Evolutionary conservation across 177 flowering plant species (phyloP), one percentile per base, ranked within the genome.

Genomic region (Tripterygium wilfordii): DNA sequence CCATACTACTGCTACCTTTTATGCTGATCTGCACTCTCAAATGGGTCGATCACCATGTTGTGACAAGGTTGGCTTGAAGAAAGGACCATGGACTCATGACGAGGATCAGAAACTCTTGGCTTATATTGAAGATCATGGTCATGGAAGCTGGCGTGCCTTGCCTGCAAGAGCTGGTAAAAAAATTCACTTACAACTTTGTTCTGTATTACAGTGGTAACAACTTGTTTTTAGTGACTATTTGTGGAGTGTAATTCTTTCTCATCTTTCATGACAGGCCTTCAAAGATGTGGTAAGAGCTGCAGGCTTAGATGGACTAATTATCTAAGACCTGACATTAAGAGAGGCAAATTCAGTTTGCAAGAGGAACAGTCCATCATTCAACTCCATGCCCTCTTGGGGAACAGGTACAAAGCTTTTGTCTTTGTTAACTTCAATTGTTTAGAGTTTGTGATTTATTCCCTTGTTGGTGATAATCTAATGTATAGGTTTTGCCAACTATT

Each of bases 51-150:
- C 94, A 40, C 96, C 96, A 0, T 85, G 96, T 54, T 88, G 96
- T 40, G 96, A 88, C 46, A 88, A 88, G 45, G 75, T 80, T 3
- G 94, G 96, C 5, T 56, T 88, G 74, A 88, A 84, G 78, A 88
- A 82, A 75, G 96, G 96, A 0, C 86, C 90, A 35, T 88, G 96
- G 96, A 82, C 94, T 3, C 94, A 94, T 6, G 96, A 88, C 55
- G 96, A 88, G 66, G 96, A 88, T 48, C 87, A 84, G 62, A 87
- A 84, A 48, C 92, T 87, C 58, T 67, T 87, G 19, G 89, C 92
- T 58, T 76, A 74, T 61, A 84, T 84, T 23, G 85, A 87, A 55
- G 78, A 79, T 62, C 77, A 87, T 45, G 96, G 96, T 59, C 96
- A 87, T 68, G 91, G 91, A 24, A 83, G 91, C 66, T 87, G 96